Evolutionary conservation across 768 basidiomycete genomes (phyloP).

Genomic region (Russula dissimulans): DNA sequence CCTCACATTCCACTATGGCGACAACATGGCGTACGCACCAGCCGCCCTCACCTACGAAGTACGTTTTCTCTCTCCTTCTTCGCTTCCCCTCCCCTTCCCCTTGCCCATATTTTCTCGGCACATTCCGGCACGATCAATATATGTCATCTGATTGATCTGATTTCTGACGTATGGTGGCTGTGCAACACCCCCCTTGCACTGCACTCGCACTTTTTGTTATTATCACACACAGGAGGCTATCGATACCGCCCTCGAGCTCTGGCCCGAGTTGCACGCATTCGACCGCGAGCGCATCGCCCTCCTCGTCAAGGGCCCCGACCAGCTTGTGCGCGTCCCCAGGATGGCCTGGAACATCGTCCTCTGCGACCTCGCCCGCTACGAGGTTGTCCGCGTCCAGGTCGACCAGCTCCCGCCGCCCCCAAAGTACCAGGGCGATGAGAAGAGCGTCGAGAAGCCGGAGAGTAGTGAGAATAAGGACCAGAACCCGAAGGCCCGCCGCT

Average conservation of each 20-base stretch:
- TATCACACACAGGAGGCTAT: conserved; percentile 8
- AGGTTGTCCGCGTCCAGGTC: conserved; percentile 10
- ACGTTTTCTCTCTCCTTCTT: not conserved
- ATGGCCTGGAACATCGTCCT: conserved; percentile 12
- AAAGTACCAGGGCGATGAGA: conserved; percentile 10
- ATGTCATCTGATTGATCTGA: not conserved
- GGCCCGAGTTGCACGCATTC: conserved; percentile 5
- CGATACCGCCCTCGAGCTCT: conserved; percentile 3
- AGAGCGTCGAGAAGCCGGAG: not conserved
- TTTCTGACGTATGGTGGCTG: no score
- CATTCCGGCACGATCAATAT: not conserved
- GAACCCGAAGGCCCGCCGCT: not conserved
- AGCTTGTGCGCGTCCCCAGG: conserved; percentile 12
- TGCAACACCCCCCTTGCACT: no score
- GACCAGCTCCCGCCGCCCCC: conserved; percentile 11
- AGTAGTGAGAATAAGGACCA: not conserved
- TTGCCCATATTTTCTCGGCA: no score
- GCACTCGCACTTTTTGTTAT: no score
- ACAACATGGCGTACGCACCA: conserved; percentile 17
- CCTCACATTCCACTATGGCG: conserved; percentile 10
- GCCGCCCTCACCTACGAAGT: conserved; percentile 14
- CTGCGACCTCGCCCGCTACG: conserved; percentile 11
- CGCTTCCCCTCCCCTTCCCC: not conserved
- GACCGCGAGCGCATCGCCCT: conserved; percentile 5
- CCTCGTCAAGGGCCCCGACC: conserved; percentile 6